A percentile compares a stretch with the other conserved stretches of the same genome.
These are phyloP conservation scores for Smittium culicis DNA, from an alignment of 371 early-diverging fungal genomes.

Conservation along the genomic window DNA sequence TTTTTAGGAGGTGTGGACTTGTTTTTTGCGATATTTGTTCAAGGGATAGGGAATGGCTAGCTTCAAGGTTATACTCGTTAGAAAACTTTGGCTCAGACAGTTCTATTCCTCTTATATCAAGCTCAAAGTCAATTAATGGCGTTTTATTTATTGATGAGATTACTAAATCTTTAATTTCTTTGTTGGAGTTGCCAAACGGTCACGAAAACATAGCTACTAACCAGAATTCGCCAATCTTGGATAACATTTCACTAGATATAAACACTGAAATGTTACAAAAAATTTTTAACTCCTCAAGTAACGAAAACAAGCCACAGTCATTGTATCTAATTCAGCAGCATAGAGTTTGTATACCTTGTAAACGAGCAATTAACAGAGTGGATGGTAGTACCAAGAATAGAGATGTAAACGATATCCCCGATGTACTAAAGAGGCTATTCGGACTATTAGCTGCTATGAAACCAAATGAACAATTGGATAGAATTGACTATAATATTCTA, in stretches of 20 bases:
- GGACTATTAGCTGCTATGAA: not conserved
- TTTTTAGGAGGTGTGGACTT: constrained; percentile 67
- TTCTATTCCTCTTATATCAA: not conserved
- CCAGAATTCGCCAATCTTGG: not conserved
- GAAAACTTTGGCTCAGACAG: not conserved
- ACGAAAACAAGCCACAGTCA: not conserved
- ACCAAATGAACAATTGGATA: not conserved
- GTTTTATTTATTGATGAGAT: not conserved
- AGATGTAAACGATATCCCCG: not conserved
- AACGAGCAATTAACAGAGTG: not conserved
- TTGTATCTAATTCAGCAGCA: constrained; percentile 5
- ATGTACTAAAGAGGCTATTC: not conserved
- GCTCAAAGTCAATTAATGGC: not conserved
- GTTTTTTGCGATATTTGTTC: constrained; percentile 66
- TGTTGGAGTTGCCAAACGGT: not conserved
- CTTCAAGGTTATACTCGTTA: constrained; percentile 13
- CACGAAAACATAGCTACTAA: not conserved
- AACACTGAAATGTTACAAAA: not conserved
- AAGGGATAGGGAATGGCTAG: constrained; percentile 37
- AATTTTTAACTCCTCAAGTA: not conserved
- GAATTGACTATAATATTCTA: not conserved
- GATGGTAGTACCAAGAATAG: not conserved
- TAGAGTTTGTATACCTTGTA: constrained; percentile 1
- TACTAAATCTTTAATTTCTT: not conserved
- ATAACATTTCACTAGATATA: not conserved